Base-by-base conservation (phyloP, 2,329 filamentous ascomycete species). In the Hymenoscyphus infarciens region DNA sequence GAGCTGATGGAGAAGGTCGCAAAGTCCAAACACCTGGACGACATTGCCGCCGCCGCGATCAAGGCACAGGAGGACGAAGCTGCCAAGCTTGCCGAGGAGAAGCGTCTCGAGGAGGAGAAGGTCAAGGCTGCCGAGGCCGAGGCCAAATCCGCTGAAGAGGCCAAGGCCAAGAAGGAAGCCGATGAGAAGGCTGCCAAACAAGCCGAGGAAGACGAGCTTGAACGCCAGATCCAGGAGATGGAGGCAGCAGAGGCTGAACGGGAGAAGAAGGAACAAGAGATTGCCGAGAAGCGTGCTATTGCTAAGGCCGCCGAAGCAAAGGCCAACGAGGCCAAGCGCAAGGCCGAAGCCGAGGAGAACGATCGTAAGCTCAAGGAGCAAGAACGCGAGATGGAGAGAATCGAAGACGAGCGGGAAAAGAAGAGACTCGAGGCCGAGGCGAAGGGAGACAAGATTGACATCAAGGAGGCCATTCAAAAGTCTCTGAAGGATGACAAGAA, bases 311-410 rank as follows among this genome's bases (percentile, higher is more conserved):
- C 71, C 55, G 74, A 68, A 3, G 77, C 75, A 61, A 77, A 76
- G 65, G 73, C 74, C 27, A 75, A 74, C 1, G 83, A 77, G 69
- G 76, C 84, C 63, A 79, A 80, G 62, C 77, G 77, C 60, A 75
- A 77, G 62, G 74, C 76, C 10, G 81, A 79, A 38, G 81, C 82
- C 42, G 84, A 81, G 3, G 82, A 85, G n/a, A 81, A 80, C 59
- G 84, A 87, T 73, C 82, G 81, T 63, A 89, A 87, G 76, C 83
- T 92, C 63, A 85, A 83, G 22, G 89, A 92, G 75, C 83, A 87
- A 65, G 89, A 91, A 74, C 82, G 83, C 22, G 89, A 89, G 77
- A 88, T 87, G 82, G 87, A 89, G 71, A 86, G 85, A 64, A 77
- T 89, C 1, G 90, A 92, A 73, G 88, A 91, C 75, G 88, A 87